A percentile compares a stretch with the other conserved stretches of the same genome.
These are phyloP conservation scores for Melampsora abietis-canadensis DNA, from an alignment of 1,284 basidiomycete species.

Conservation along the genomic window DNA sequence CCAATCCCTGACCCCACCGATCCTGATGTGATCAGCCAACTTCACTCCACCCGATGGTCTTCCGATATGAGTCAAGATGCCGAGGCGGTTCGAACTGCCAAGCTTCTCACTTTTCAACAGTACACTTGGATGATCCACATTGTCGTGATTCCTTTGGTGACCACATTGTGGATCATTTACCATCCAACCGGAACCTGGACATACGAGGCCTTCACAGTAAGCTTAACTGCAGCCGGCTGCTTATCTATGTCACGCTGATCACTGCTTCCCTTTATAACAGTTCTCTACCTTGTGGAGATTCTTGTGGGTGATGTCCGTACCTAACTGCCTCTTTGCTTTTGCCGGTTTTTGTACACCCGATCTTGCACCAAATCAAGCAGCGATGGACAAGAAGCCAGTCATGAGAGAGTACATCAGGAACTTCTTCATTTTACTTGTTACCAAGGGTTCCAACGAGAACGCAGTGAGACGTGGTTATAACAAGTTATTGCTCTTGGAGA, in stretches of 20 bases:
- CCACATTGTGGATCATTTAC: slow-evolving; percentile 53
- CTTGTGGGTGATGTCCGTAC: slow-evolving; percentile 53
- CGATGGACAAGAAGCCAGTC: slow-evolving; percentile 54
- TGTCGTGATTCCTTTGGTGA: slow-evolving; percentile 53
- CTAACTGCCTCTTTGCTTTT: slow-evolving; percentile 55
- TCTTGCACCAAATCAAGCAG: slow-evolving; percentile 53
- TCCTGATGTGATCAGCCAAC: slow-evolving; percentile 52
- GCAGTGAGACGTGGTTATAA: slow-evolving; percentile 54
- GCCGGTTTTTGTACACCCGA: slow-evolving; percentile 52
- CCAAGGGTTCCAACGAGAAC: slow-evolving; percentile 55
- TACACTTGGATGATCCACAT: slow-evolving; percentile 53
- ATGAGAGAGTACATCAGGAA: slow-evolving; percentile 55
- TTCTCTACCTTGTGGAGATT: slow-evolving; percentile 55
- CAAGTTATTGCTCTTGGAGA: slow-evolving; percentile 55
- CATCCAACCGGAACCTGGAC: slow-evolving; percentile 51
- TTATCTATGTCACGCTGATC: neutral
- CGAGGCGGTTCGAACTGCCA: slow-evolving; percentile 54
- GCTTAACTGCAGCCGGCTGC: neutral
- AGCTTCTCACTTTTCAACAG: slow-evolving; percentile 52
- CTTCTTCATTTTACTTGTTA: slow-evolving; percentile 55
- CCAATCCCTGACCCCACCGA: slow-evolving; percentile 51
- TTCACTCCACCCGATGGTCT: slow-evolving; percentile 55
- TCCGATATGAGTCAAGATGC: slow-evolving; percentile 53
- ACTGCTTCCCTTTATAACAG: slow-evolving; percentile 27
- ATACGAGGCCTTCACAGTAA: slow-evolving; percentile 36